Evolutionary conservation across 306 rosid genomes (phyloP).

Genomic region (Cucumis hystrix): DNA sequence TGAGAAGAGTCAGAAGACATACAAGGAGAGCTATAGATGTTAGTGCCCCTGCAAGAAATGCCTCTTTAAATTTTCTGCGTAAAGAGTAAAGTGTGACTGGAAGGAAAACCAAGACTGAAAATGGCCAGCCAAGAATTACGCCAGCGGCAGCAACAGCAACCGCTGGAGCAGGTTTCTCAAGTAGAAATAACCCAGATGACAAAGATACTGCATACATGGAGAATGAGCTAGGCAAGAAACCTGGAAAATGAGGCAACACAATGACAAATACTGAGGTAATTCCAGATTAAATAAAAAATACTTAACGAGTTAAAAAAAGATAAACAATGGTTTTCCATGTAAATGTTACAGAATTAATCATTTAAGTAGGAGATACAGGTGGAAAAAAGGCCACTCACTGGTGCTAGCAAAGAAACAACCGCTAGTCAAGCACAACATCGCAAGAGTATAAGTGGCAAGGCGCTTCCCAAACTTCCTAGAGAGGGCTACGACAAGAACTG

Average conservation of each 20-base stretch:
- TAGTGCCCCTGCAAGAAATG: constrained; percentile 61
- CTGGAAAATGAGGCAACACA: constrained; percentile 24
- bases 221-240: constrained; percentile 99
- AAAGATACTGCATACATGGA: constrained; percentile 93
- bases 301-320: not conserved
- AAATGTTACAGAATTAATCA: not conserved
- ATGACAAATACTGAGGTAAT: not conserved
- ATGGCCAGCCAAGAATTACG: constrained; percentile 98
- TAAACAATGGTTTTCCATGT: not conserved
- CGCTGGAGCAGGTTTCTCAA: constrained; percentile 62
- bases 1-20: constrained; percentile 27
- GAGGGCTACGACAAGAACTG: constrained; percentile 81
- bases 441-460: constrained; percentile 80
- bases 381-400: constrained; percentile 37
- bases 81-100: constrained; percentile 71
- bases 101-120: constrained; percentile 86
- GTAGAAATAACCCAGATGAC: constrained; percentile 82
- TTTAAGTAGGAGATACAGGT: not conserved
- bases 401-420: constrained; percentile 99
- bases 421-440: constrained; percentile 91
- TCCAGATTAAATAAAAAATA: constrained; percentile 8
- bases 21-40: constrained; percentile 68
- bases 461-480: constrained; percentile 89
- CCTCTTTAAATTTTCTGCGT: constrained; percentile 39
- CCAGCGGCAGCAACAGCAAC: constrained; percentile 74